Evolutionary conservation across 345 rosid genomes (phyloP).

Genomic region (Brassica carinata): DNA sequence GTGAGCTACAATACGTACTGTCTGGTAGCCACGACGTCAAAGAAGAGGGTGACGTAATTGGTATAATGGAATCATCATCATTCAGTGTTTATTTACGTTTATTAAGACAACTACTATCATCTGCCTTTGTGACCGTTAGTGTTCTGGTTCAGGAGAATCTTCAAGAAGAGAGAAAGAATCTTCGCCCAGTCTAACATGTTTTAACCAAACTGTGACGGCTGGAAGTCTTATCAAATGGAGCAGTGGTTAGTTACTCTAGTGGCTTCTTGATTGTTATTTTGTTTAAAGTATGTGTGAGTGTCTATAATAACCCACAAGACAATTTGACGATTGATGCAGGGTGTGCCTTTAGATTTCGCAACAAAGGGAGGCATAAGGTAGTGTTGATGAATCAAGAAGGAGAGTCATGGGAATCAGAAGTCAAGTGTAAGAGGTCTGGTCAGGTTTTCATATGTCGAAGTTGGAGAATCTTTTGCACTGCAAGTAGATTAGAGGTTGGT

Average conservation of each 20-base stretch:
- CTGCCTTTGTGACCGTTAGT: not conserved
- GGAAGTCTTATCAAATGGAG: not conserved
- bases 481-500: slow-evolving; percentile 15
- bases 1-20: not conserved
- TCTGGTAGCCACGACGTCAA: not conserved
- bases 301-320: not conserved
- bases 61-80: not conserved
- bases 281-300: not conserved
- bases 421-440: not conserved
- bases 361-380: not conserved
- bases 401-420: slow-evolving; percentile 13
- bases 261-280: not conserved
- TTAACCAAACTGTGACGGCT: slow-evolving; percentile 4
- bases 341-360: slow-evolving; percentile 16
- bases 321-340: slow-evolving; percentile 26
- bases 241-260: not conserved
- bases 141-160: not conserved
- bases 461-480: slow-evolving; percentile 28
- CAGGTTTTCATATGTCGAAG: not conserved
- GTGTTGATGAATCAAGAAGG: slow-evolving; percentile 34
- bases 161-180: not conserved
- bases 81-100: not conserved
- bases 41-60: not conserved
- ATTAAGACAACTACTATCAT: not conserved
- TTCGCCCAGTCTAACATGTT: not conserved